Conservation (phyloP, 768 basidiomycete species). For the Dentipellis fragilis region DNA sequence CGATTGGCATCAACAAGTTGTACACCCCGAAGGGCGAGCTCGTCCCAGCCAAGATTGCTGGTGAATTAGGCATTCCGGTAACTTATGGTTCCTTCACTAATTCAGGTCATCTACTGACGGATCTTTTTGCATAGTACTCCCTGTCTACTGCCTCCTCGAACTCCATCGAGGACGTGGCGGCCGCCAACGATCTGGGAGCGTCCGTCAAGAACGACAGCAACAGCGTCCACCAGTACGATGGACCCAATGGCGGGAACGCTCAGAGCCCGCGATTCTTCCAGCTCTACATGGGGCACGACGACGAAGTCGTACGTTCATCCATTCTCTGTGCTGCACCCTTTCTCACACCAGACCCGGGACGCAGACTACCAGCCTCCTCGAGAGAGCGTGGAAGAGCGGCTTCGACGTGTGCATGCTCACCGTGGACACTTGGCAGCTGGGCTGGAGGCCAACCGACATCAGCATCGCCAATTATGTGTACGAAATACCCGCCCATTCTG, state of each 20-base stretch:
- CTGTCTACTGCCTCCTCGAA: slow-evolving; percentile 42
- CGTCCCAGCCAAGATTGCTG: slow-evolving; percentile 35
- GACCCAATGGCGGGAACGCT: slow-evolving; percentile 24
- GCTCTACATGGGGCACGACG: slow-evolving; percentile 46
- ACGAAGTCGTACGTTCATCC: slow-evolving; percentile 29
- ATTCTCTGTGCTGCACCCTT: neutral
- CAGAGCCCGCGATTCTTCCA: slow-evolving; percentile 42
- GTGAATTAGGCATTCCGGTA: slow-evolving; percentile 35
- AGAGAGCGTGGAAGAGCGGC: slow-evolving; percentile 35
- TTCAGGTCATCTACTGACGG: too few relatives aligned
- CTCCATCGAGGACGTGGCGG: slow-evolving; percentile 39
- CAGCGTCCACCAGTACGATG: slow-evolving; percentile 23
- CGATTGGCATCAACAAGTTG: slow-evolving; percentile 48
- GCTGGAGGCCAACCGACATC: slow-evolving; percentile 39
- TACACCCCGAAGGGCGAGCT: slow-evolving; percentile 37
- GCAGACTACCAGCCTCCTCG: slow-evolving; percentile 30
- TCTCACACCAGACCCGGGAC: neutral
- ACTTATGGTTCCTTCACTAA: neutral
- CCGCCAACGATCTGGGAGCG: slow-evolving; percentile 34
- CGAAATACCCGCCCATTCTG: neutral
- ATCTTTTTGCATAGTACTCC: neutral
- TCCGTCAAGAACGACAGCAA: slow-evolving; percentile 27
- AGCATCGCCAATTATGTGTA: slow-evolving; percentile 37
- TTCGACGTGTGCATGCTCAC: slow-evolving; percentile 40
- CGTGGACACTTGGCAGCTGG: slow-evolving; percentile 41